Evolutionary conservation across 805 yeast genomes (phyloP), one percentile per base, ranked within the genome.

Genomic region (Schizosaccharomyces cryophilus): DNA sequence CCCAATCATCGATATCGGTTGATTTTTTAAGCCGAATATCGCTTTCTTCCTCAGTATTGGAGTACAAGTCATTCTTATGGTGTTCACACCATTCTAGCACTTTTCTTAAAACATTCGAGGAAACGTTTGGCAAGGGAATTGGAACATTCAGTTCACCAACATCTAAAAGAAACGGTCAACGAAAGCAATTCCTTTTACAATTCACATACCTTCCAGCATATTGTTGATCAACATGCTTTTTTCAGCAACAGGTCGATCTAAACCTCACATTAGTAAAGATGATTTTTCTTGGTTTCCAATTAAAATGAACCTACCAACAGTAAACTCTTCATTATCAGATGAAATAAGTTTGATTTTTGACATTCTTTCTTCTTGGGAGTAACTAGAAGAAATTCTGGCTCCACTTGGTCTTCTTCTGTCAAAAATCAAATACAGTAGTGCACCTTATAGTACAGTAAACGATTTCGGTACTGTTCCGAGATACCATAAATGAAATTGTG

Each of bases 61-160:
- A 67, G 13, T 40, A 45, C 54, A 42, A 79, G 69, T 86, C 88
- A 61, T 73, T 69, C 71, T 83, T 85, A 75, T 90, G 96, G 71
- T 90, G 93, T 68, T 86, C 94, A 67, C 96, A 88, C 94, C 96
- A 90, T 70, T 90, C 95, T 61, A 90, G 76, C n/a, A 90, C 90
- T 69, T 88, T 87, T 70, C 84, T 81, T 73, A 90, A 77, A 24
- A 90, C 95, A 19, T 84, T 82, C 9, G 95, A 84, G 65, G 72
- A 77, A 45, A 88, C 96, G 68, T 87, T 88, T 48, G 95, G 95
- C 13, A 88, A 81, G 45, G 96, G 96, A 67, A 90, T 84, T 62
- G 73, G 81, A 51, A 82, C 84, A 61, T 81, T 85, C 54, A 79
- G 83, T 63, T 81, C 87, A 19, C 74, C 73, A 60, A 69, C 69